These are phyloP conservation scores for Saitozyma podzolica DNA, from an alignment of 768 basidiomycete genomes.

Conservation along the genomic window DNA sequence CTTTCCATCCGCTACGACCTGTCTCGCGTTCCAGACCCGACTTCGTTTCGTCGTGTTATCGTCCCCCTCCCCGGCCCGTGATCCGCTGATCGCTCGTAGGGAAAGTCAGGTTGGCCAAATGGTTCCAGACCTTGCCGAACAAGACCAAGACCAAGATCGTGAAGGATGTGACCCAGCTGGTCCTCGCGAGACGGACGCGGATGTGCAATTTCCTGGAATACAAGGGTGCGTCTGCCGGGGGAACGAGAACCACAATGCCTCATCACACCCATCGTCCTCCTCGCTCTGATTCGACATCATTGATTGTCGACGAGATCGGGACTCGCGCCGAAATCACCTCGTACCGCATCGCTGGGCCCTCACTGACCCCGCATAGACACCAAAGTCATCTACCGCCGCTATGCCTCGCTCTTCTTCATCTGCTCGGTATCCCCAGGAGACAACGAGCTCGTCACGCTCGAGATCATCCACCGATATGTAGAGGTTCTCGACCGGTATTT, in stretches of 20 bases:
- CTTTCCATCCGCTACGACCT: no score
- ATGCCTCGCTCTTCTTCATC: constrained; percentile 94
- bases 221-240: constrained; percentile 66
- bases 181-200: constrained; percentile 77
- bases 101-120: constrained; percentile 91
- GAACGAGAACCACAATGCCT: no score
- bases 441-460: constrained; percentile 88
- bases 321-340: no score
- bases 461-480: constrained; percentile 91
- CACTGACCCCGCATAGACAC: constrained; percentile 58
- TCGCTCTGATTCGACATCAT: no score
- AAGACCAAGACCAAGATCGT: constrained; percentile 87
- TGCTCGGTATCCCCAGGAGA: constrained; percentile 77
- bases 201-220: constrained; percentile 98
- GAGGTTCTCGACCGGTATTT: constrained; percentile 83
- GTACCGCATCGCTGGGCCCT: no score
- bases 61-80: not conserved
- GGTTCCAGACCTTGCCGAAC: constrained; percentile 81
- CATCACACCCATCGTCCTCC: no score
- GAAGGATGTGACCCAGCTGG: constrained; percentile 91
- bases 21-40: no score
- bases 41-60: not conserved
- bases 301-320: no score
- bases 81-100: constrained; percentile 57
- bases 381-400: constrained; percentile 90